A percentile compares a stretch with the other conserved stretches of the same genome.
Evolutionary conservation across 2,329 filamentous ascomycete species (phyloP).

Genomic region (Aspergillus latus): DNA sequence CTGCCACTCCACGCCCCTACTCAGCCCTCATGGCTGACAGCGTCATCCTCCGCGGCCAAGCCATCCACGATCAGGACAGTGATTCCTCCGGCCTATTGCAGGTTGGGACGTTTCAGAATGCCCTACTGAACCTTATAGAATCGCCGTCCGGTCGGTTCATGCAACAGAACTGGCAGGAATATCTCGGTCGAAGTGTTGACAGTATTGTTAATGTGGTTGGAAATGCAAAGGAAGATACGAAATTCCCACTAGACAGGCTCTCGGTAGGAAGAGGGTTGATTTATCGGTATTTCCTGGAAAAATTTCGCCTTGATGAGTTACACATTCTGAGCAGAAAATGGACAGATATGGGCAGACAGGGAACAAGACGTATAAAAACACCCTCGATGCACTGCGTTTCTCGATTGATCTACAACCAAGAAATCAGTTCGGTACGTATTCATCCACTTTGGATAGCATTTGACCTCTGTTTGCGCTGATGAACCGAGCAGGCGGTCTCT

Average conservation of each 20-base stretch:
- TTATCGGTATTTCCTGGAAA: slow-evolving; percentile 13
- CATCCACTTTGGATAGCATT: neutral
- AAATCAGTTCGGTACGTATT: slow-evolving; percentile 18
- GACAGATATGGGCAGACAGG: slow-evolving; percentile 17
- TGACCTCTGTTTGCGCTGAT: neutral
- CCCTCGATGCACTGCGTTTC: slow-evolving; percentile 19
- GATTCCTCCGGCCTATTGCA: slow-evolving; percentile 20
- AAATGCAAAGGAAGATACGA: slow-evolving; percentile 22
- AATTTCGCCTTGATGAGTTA: neutral
- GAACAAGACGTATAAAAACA: slow-evolving; percentile 13
- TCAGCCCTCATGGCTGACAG: slow-evolving; percentile 31
- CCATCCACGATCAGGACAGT: slow-evolving; percentile 12
- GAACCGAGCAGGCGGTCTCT: slow-evolving; percentile 14
- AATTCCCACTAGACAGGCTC: slow-evolving; percentile 24
- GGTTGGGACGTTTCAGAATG: slow-evolving; percentile 26
- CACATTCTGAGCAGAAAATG: no score
- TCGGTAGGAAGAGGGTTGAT: slow-evolving; percentile 23
- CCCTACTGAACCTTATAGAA: slow-evolving; percentile 22
- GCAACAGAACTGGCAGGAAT: slow-evolving; percentile 22
- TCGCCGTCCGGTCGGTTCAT: slow-evolving; percentile 9
- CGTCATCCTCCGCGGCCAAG: slow-evolving; percentile 27
- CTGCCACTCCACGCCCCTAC: slow-evolving; percentile 18
- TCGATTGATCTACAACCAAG: slow-evolving; percentile 23
- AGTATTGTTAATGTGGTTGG: slow-evolving; percentile 20
- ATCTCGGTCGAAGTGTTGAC: slow-evolving; percentile 21